Conservation (phyloP, 352 stramenopile species). For the Stramenopiles sp. region DNA sequence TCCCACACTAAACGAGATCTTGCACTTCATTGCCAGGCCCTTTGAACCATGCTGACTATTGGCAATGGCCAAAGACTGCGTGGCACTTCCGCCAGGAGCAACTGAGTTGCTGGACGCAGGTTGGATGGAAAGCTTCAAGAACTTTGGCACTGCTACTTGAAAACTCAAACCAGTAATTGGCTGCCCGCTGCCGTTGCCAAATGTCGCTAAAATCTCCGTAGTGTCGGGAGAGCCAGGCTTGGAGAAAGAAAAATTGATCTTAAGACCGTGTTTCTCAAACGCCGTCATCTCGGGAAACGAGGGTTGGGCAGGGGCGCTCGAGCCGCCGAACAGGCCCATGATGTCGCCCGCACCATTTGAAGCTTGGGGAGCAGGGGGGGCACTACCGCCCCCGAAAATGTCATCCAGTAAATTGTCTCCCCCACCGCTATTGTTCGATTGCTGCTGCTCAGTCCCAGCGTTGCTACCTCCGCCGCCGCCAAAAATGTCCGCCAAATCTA, state of each 20-base stretch:
- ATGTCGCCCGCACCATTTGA: not conserved
- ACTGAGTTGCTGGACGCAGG: constrained; percentile 72
- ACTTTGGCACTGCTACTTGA: constrained; percentile 84
- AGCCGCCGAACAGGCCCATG: constrained; percentile 19
- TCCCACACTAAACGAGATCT: constrained; percentile 38
- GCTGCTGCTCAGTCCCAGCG: too few species aligned
- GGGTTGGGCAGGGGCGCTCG: constrained; percentile 14
- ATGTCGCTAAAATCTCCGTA: constrained; percentile 60
- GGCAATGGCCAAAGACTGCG: constrained; percentile 82
- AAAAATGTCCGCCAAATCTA: constrained; percentile 26
- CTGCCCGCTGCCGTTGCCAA: constrained; percentile 62
- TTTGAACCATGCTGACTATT: constrained; percentile 81
- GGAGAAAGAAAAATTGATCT: constrained; percentile 59
- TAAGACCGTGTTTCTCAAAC: constrained; percentile 86
- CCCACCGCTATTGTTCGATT: constrained; percentile 18
- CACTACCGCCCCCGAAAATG: constrained; percentile 19
- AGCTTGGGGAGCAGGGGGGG: not conserved
- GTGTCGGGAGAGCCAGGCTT: constrained; percentile 77
- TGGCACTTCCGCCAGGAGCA: constrained; percentile 51
- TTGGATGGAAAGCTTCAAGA: constrained; percentile 92
- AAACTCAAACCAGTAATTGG: constrained; percentile 77
- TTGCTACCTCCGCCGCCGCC: not conserved
- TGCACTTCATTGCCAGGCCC: constrained; percentile 56
- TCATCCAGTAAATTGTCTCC: constrained; percentile 24
- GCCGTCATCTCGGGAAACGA: constrained; percentile 41